These are phyloP conservation scores for Fusarium paranaense DNA, from an alignment of 2,329 filamentous ascomycete species.

Conservation along the genomic window DNA sequence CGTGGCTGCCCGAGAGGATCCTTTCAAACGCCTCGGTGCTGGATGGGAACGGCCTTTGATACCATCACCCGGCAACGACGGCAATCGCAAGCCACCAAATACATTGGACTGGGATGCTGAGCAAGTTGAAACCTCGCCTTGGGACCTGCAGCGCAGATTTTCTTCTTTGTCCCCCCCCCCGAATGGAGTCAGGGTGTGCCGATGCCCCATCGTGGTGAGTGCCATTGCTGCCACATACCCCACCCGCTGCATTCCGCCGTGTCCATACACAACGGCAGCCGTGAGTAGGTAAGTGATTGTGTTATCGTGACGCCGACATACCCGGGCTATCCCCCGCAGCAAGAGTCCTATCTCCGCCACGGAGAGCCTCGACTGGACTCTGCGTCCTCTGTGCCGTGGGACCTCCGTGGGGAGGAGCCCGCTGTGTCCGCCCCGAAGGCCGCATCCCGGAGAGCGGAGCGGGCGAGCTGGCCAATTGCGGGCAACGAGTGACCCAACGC, in stretches of 20 bases:
- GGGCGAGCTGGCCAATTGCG: constrained; percentile 19
- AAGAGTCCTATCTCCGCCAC: constrained; percentile 18
- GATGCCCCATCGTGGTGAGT: constrained; percentile 10
- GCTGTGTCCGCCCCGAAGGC: constrained; percentile 34
- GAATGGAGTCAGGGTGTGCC: constrained; percentile 8
- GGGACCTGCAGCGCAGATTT: constrained; percentile 37
- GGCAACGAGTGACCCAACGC: constrained; percentile 15
- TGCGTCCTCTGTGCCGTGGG: constrained; percentile 19
- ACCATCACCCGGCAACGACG: constrained; percentile 17
- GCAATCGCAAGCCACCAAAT: constrained; percentile 18
- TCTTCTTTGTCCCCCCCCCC: constrained; percentile 8
- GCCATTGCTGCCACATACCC: constrained; percentile 12
- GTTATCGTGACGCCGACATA: constrained; percentile 22
- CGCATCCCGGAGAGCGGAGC: constrained; percentile 29
- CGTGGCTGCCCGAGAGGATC: constrained; percentile 6
- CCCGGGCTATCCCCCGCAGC: constrained; percentile 30
- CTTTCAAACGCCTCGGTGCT: background rate
- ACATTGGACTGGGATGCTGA: constrained; percentile 15
- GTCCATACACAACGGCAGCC: constrained; percentile 8
- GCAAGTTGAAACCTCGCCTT: constrained; percentile 17
- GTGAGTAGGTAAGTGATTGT: constrained; percentile 5
- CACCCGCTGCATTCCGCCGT: constrained; percentile 27
- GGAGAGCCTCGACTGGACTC: constrained; percentile 21
- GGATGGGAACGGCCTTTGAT: background rate
- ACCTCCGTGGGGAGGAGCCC: constrained; percentile 35